Conservation (phyloP, 305 asterid species). For the Lippia alba region DNA sequence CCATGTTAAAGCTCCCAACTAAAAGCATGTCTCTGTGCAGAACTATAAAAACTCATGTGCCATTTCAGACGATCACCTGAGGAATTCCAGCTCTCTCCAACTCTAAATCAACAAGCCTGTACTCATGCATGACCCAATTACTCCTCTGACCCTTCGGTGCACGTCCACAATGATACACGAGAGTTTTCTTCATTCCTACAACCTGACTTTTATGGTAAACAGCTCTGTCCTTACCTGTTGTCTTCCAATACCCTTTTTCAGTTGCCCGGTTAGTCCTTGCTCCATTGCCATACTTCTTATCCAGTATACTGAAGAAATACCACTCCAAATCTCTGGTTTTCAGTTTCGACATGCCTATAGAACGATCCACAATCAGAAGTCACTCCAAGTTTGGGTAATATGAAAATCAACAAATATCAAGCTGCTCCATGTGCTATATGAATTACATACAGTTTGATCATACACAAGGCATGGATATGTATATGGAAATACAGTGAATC, state of each 20-base stretch:
- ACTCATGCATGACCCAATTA: slow-evolving; percentile 99
- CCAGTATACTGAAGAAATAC: slow-evolving; percentile 91
- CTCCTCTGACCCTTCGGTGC: slow-evolving; percentile 94
- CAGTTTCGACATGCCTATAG: slow-evolving; percentile 75
- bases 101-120: slow-evolving; percentile 77
- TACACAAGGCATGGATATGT: not conserved
- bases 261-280: slow-evolving; percentile 95
- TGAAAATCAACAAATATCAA: slow-evolving; percentile 10
- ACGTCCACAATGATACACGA: slow-evolving; percentile 89
- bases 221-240: slow-evolving; percentile 96
- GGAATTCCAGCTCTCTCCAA: slow-evolving; percentile 67
- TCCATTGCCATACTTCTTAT: slow-evolving; percentile 93
- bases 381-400: slow-evolving; percentile 5
- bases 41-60: slow-evolving; percentile 36
- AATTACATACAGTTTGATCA: not conserved
- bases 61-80: slow-evolving; percentile 55
- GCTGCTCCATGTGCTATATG: not conserved
- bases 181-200: slow-evolving; percentile 98
- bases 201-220: slow-evolving; percentile 67
- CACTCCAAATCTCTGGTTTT: slow-evolving; percentile 90
- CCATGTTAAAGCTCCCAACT: slow-evolving; percentile 36
- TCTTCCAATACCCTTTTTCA: slow-evolving; percentile 93
- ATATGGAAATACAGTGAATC: not conserved
- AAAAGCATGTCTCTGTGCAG: slow-evolving; percentile 31
- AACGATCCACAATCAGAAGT: slow-evolving; percentile 26